A percentile compares a stretch with the other conserved stretches of the same genome.
These are phyloP conservation scores for Phallus indusiatus DNA, from an alignment of 768 basidiomycete genomes.

Conservation along the genomic window DNA sequence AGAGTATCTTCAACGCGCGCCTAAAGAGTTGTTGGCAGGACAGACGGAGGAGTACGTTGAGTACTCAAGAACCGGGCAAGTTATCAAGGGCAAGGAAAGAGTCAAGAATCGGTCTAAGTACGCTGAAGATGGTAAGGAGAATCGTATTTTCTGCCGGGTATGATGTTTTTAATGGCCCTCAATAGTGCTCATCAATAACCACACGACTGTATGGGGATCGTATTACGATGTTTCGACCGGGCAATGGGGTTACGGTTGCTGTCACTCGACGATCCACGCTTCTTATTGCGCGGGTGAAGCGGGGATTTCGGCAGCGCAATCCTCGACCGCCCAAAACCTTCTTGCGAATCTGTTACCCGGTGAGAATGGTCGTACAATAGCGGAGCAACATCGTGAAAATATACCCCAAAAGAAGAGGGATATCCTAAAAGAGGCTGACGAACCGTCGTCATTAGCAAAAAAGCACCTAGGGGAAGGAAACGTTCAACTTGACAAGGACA, in stretches of 20 bases:
- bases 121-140: slow-evolving; percentile 77
- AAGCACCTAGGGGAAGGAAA: slow-evolving; percentile 77
- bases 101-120: slow-evolving; percentile 89
- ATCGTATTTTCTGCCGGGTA: slow-evolving; percentile 12
- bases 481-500: slow-evolving; percentile 61
- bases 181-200: slow-evolving; percentile 84
- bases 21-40: slow-evolving; percentile 85
- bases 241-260: slow-evolving; percentile 91
- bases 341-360: slow-evolving; percentile 36
- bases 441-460: slow-evolving; percentile 53
- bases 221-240: slow-evolving; percentile 69
- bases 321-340: slow-evolving; percentile 66
- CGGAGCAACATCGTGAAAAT: slow-evolving; percentile 3
- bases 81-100: slow-evolving; percentile 86
- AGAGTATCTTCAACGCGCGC: slow-evolving; percentile 81
- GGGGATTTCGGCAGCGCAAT: slow-evolving; percentile 67
- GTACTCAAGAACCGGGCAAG: slow-evolving; percentile 84
- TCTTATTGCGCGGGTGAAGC: slow-evolving; percentile 89
- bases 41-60: slow-evolving; percentile 98
- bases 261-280: slow-evolving; percentile 75
- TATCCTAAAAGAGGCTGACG: slow-evolving; percentile 22
- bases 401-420: slow-evolving; percentile 16
- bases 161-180: slow-evolving; percentile 1
- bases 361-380: not conserved
- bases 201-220: slow-evolving; percentile 96